Evolutionary conservation across 768 basidiomycete species (phyloP).

Genomic region (Sporobolomyces phaffii): DNA sequence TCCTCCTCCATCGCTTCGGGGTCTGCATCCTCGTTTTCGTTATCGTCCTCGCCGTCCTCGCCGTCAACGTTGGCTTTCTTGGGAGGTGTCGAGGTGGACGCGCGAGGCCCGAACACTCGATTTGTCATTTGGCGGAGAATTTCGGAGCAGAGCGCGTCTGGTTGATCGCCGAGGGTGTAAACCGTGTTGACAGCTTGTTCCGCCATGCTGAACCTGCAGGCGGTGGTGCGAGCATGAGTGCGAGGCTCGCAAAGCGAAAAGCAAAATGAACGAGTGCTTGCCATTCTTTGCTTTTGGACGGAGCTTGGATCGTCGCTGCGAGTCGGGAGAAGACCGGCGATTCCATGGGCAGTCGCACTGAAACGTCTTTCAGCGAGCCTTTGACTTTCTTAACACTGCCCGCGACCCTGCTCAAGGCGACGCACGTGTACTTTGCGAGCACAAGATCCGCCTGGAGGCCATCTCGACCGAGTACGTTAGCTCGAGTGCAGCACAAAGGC

Average conservation of each 20-base stretch:
- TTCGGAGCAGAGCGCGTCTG: constrained; percentile 71
- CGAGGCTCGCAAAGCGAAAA: too few relatives aligned
- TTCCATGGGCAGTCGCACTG: constrained; percentile 77
- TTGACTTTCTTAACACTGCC: constrained; percentile 97
- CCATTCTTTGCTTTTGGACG: constrained; percentile 84
- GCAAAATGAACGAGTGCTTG: background rate
- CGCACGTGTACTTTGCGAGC: constrained; percentile 85
- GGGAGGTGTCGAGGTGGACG: background rate
- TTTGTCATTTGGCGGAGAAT: constrained; percentile 76
- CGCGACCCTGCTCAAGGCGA: constrained; percentile 82
- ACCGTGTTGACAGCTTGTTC: constrained; percentile 96
- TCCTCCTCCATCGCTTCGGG: constrained; percentile 44
- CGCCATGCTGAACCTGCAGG: constrained; percentile 79
- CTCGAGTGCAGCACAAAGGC: too few relatives aligned
- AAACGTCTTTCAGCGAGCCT: constrained; percentile 82
- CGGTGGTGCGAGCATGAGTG: too few relatives aligned
- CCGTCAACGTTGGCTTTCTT: constrained; percentile 6
- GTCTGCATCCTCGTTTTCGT: constrained; percentile 1
- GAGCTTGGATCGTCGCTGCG: constrained; percentile 69
- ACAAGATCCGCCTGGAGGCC: constrained; percentile 67
- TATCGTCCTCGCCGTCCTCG: background rate
- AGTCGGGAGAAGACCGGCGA: constrained; percentile 77
- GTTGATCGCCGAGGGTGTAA: constrained; percentile 88
- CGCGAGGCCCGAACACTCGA: constrained; percentile 56
- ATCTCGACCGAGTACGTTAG: background rate